Conservation (phyloP, 2,329 filamentous ascomycete species). For the Raffaelea deltoideospora region DNA sequence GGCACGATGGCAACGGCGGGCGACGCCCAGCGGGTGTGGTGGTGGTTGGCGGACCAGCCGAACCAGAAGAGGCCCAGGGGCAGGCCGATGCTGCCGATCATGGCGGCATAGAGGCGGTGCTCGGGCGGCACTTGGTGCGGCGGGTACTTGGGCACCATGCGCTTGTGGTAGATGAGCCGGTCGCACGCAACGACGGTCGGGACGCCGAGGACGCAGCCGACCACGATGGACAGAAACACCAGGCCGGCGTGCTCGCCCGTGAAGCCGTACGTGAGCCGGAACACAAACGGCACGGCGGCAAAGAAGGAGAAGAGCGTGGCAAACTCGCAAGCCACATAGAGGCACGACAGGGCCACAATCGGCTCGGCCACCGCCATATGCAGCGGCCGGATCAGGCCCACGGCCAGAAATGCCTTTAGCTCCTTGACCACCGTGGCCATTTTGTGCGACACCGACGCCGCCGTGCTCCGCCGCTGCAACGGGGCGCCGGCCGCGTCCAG, state of each 20-base stretch:
- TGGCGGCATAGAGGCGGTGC: conserved; percentile 41
- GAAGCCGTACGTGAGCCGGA: conserved; percentile 29
- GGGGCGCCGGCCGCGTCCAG: conserved; percentile 6
- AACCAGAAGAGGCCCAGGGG: conserved; percentile 44
- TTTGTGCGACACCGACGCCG: not conserved
- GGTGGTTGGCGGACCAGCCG: conserved; percentile 34
- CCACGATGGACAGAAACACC: conserved; percentile 29
- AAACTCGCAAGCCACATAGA: conserved; percentile 36
- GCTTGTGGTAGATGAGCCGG: conserved; percentile 22
- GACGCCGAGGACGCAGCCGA: conserved; percentile 28
- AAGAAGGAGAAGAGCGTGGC: conserved; percentile 39
- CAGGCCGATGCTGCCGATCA: conserved; percentile 39
- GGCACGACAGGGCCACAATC: conserved; percentile 39
- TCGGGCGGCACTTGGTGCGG: conserved; percentile 31
- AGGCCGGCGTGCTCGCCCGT: conserved; percentile 23
- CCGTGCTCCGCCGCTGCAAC: not conserved
- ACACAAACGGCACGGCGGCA: conserved; percentile 32
- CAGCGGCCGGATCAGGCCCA: conserved; percentile 33
- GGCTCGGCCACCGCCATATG: conserved; percentile 48
- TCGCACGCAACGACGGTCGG: conserved; percentile 26
- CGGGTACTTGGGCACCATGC: conserved; percentile 17
- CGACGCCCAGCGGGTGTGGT: conserved; percentile 30
- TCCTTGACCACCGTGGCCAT: conserved; percentile 11
- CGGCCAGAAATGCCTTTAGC: conserved; percentile 21
- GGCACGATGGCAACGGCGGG: conserved; percentile 35